Base-by-base conservation (phyloP, 306 rosid species). In the Bauhinia variegata region DNA sequence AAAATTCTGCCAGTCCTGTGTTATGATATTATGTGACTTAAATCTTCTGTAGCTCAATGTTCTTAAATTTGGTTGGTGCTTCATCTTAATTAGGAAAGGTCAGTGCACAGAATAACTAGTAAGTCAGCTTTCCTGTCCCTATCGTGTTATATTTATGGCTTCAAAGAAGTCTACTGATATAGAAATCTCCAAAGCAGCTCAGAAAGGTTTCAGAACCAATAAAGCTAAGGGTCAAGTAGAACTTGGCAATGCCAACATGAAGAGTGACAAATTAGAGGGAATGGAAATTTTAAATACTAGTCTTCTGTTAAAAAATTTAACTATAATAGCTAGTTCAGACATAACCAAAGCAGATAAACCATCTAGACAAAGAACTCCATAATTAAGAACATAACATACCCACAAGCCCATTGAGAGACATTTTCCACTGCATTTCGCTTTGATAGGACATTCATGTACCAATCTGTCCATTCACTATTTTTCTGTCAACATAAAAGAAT, bases 361-460 rank as follows among this genome's bases (percentile, higher is more conserved):
- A 31, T 30, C 30, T 17, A 37, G 48, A 67, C 43, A 62, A 23
- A 54, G 46, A 41, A 60, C 57, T 37, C 50, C 34, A 34, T 8
- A 57, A 39, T 70, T 37, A 46, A 66, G 51, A 66, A 80, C 66
- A 52, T 42, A 63, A 85, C 98, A 79, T 88, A 93, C 98, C 98
- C 98, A 68, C 98, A 93, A 9, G 86, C 96, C 98, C 98, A 93
- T 64, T 86, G 97, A 77, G 76, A 82, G 70, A 93, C 95, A 80
- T 93, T 93, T 77, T 89, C 98, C 72, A 89, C 65, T 19, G 88
- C 82, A 63, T 84, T 89, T 65, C 98, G 91, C 72, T 79, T 83
- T 23, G 88, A 78, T 71, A 93, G 60, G 39, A 86, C 74, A 86
- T 73, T 69, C 70, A 79, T 54, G 62, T 84, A 88, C 95, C 95